phyloP scores from a whole-genome alignment of 768 basidiomycete species.

The Flagelloscypha sp. region DNA sequence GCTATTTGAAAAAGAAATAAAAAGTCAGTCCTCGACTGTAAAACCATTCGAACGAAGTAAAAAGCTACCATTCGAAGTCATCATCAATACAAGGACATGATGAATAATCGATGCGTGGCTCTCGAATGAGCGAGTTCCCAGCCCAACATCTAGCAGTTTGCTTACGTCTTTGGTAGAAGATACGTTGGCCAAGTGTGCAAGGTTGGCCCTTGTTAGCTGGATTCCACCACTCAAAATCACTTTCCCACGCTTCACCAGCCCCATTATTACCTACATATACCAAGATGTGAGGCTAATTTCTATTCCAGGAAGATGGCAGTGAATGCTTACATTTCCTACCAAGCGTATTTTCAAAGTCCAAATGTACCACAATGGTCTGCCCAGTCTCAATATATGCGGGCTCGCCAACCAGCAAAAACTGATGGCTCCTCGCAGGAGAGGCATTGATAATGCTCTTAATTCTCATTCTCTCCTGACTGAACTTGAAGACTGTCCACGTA shows the following conservation, averaged over 20 bases:
- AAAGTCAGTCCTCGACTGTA: no score
- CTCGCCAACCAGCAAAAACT: conserved; percentile 79
- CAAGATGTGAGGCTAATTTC: no score
- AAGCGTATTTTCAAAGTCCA: conserved; percentile 84
- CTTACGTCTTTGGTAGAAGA: conserved; percentile 87
- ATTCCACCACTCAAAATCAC: conserved; percentile 97
- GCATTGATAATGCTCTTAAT: conserved; percentile 79
- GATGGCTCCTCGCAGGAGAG: conserved; percentile 80
- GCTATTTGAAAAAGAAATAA: conserved; percentile 34
- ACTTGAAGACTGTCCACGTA: conserved; percentile 82
- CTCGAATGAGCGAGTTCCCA: conserved; percentile 53
- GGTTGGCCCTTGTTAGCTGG: conserved; percentile 88
- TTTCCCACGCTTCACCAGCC: conserved; percentile 61
- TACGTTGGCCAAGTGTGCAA: no score
- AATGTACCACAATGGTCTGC: conserved; percentile 67
- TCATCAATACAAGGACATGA: conserved; percentile 60
- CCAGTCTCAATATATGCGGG: conserved; percentile 36
- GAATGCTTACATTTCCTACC: conserved; percentile 64
- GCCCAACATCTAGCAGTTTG: conserved; percentile 78
- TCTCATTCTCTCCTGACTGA: conserved; percentile 64
- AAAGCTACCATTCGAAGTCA: conserved; percentile 90
- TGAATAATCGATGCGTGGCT: conserved; percentile 45
- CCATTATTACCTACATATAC: conserved; percentile 52
- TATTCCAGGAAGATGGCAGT: no score
- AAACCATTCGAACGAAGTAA: background rate